Evolutionary conservation across 495 filamentous ascomycete species (phyloP), one percentile per base, ranked within the genome.

Genomic region (Penicillium roqueforti): DNA sequence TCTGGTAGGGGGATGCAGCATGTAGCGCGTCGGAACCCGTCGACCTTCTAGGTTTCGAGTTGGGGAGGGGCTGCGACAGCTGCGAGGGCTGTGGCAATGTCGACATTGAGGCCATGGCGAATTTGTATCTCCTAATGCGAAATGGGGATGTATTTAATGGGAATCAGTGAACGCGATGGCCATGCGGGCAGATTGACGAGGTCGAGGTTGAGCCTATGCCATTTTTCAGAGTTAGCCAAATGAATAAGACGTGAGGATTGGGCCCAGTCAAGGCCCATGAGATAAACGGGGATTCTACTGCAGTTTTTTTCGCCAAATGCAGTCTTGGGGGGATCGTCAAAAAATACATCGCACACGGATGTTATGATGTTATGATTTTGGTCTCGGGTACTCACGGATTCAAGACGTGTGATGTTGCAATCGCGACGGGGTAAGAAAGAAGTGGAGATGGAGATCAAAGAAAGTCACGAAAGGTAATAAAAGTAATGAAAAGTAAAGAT

Each of bases 11-110:
- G 53, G 65, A 74, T 8, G 74, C 53, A 38, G 75, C 61, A 46
- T 75, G 71, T 7, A 71, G 58, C 13, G 75, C 68, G 51, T 76
- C 75, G 34, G 80, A 66, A n/a, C 76, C 68, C 16, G 82, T 69
- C 62, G 78, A 86, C 59, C 83, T 88, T 45, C 87, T 80, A 9
- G 85, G 79, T 70, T 89, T 92, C n/a, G 78, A 70, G 19, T 83
- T 71, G 9, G 89, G 85, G 31, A 92, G 75, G 3, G 87, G 78
- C 64, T 82, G 80, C 26, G 82, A 75, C 18, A 83, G 78, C 67
- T 80, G 78, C 28, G 82, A 75, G 16, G 84, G 78, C 67, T 80
- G 78, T n/a, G 87, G 86, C 46, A 90, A 70, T 14, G 71, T 55
- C 38, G 74, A 72, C 58, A 83, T 76, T 22, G 81, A 82, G 40